A percentile compares a stretch with the other conserved stretches of the same genome.
These are phyloP conservation scores for Leucocoprinus birnbaumii DNA, from an alignment of 768 basidiomycete species.

Conservation along the genomic window DNA sequence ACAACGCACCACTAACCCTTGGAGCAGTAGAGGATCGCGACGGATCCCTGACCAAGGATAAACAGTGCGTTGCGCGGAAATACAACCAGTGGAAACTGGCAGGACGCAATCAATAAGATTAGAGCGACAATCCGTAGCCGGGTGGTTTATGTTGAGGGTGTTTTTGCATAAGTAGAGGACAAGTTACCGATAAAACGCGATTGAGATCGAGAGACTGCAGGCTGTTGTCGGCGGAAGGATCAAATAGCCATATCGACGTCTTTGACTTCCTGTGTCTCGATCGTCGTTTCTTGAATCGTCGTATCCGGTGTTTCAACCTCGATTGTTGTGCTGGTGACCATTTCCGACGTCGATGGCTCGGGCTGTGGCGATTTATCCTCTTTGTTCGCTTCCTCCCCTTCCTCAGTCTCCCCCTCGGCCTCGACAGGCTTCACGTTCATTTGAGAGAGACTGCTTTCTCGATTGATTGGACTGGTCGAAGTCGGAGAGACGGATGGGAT, in stretches of 20 bases:
- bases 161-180: conserved; percentile 6
- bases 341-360: neutral
- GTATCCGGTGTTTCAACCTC: neutral
- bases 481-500: conserved; percentile 74
- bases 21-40: neutral
- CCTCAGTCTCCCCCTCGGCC: conserved; percentile 20
- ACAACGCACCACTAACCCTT: neutral
- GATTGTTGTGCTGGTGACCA: conserved; percentile 2
- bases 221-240: neutral
- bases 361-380: neutral
- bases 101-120: conserved; percentile 7
- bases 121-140: conserved; percentile 8
- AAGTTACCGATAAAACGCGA: neutral
- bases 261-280: conserved; percentile 4
- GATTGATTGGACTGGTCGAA: conserved; percentile 58
- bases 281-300: neutral
- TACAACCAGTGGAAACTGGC: neutral
- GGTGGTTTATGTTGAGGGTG: neutral
- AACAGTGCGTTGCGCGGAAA: neutral
- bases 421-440: conserved; percentile 28
- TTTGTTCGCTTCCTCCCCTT: neutral
- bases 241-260: neutral
- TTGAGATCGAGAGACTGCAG: neutral
- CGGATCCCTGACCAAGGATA: neutral
- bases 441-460: conserved; percentile 54